Evolutionary conservation across 2,329 filamentous ascomycete species (phyloP).

Genomic region (Cordyceps javanica): DNA sequence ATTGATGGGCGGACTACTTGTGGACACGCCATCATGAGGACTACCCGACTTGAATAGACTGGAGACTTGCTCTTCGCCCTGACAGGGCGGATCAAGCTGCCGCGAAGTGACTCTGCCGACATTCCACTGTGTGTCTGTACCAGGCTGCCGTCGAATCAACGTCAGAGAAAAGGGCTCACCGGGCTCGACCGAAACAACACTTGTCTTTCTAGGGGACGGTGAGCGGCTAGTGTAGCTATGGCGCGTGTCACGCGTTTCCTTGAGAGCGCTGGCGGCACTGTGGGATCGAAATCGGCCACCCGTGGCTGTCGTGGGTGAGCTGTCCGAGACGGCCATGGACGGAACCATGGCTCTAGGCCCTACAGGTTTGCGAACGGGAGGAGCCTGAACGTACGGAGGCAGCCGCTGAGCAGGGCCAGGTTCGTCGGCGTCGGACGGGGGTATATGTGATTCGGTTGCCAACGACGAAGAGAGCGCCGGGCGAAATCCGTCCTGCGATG

Average conservation of each 20-base stretch:
- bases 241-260: background rate
- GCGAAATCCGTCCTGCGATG: constrained; percentile 15
- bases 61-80: constrained; percentile 4
- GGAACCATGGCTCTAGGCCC: constrained; percentile 19
- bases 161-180: constrained; percentile 49
- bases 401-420: background rate
- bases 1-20: constrained; percentile 37
- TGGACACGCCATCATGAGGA: constrained; percentile 17
- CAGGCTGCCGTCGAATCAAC: constrained; percentile 67
- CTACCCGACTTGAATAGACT: constrained; percentile 8
- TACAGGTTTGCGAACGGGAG: constrained; percentile 24
- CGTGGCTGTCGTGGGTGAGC: constrained; percentile 10
- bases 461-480: constrained; percentile 14
- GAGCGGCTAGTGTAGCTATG: constrained; percentile 21
- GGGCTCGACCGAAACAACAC: constrained; percentile 22
- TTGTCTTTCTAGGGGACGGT: constrained; percentile 32
- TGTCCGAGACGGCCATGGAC: background rate
- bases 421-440: constrained; percentile 11
- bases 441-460: constrained; percentile 7
- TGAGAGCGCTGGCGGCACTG: background rate
- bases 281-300: background rate
- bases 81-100: constrained; percentile 33
- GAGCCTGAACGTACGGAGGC: background rate
- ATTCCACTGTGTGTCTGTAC: constrained; percentile 67
- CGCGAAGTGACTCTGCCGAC: constrained; percentile 58